Conservation (phyloP, 2,329 filamentous ascomycete genomes). For the Fusarium solani-melongenae region DNA sequence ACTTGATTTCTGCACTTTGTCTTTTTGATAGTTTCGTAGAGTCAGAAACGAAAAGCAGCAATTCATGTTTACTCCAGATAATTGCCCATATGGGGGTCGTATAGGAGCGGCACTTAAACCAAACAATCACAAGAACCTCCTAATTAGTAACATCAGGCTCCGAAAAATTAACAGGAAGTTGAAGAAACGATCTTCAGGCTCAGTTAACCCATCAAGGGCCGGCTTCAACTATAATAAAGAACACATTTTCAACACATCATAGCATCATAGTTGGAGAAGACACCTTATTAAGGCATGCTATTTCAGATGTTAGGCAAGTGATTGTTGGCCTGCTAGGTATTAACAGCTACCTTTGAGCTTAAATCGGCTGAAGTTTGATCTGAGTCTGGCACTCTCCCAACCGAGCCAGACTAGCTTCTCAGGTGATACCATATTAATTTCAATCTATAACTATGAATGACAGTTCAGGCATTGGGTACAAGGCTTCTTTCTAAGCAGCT, state of each 20-base stretch:
- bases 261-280: too few relatives aligned
- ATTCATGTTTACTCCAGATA: too few relatives aligned
- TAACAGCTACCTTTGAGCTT: not conserved
- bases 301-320: not conserved
- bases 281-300: not conserved
- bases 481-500: not conserved
- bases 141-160: not conserved
- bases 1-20: too few relatives aligned
- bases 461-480: not conserved
- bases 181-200: too few relatives aligned
- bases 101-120: not conserved
- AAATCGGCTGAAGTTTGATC: not conserved
- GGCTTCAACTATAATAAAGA: too few relatives aligned
- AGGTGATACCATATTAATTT: not conserved
- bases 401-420: not conserved
- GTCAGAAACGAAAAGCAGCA: too few relatives aligned
- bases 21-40: too few relatives aligned
- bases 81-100: too few relatives aligned
- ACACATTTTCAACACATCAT: too few relatives aligned
- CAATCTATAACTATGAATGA: not conserved
- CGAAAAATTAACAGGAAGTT: not conserved
- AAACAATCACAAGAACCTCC: not conserved
- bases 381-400: not conserved
- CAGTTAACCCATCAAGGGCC: too few relatives aligned
- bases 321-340: not conserved